Evolutionary conservation across 441 rosid genomes (phyloP), one percentile per base, ranked within the genome.

Genomic region (Theobroma grandiflorum): DNA sequence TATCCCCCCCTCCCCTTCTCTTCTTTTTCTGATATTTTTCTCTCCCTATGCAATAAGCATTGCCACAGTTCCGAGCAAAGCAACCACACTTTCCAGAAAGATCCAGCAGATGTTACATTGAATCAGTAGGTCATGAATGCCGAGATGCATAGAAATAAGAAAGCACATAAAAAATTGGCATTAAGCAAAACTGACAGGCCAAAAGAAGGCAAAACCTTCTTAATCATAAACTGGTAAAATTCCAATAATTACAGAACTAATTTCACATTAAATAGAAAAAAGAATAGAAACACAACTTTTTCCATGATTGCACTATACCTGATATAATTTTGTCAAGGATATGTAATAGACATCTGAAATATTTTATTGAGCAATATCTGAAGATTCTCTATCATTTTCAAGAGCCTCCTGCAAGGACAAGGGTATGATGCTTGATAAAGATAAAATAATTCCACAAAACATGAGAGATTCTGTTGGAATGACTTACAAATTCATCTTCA

Each of bases 381-480:
- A 72, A 37, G 10, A 72, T 9, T 43, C 55, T 18, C 75, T 38
- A 38, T 72, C 76, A 72, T 35, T 52, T 37, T 50, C 75, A 50
- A 35, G 49, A 52, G 16, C 33, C 47, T 72, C 47, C 18, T 35
- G 62, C 47, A 52, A 52, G 45, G 45, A 33, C 47, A n/a, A 37
- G 31, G 33, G 62, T 18, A 6, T 72, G 74, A 70, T 49, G 14
- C 61, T 31, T 8, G 26, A 59, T 52, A 35, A 52, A 53, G 31
- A 72, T 53, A 10, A 53, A 52, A 8, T 18, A 72, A 35, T 3
- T 33, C 31, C 45, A 10, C 35, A 35, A 18, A 72, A 18, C 62
- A 35, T 72, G 63, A 52, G 49, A 45, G 49, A 72, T 72, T 52
- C 47, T 45, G 45, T 62, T 16, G 61, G 68, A 75, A 45, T 45